Base-by-base conservation (phyloP, 345 rosid species). In the Hypericum androsaemum region DNA sequence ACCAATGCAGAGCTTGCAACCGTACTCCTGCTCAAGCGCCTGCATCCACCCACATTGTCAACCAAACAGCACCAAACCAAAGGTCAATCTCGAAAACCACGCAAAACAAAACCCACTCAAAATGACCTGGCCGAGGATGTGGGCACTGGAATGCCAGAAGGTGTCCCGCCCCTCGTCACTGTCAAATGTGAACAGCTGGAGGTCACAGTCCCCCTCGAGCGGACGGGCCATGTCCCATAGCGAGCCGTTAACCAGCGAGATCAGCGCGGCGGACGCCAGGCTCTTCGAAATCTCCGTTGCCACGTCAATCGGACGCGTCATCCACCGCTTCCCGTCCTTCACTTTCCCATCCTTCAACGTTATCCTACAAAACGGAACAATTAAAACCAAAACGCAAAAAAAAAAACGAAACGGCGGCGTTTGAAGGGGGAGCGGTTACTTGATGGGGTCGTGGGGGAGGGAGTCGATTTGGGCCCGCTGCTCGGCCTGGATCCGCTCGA, bases 131-230 rank as follows among this genome's bases (percentile, higher is more conserved):
- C 99, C 99, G 57, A 94, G 95, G 67, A 94, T 86, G 74, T 94
- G 97, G 14, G 97, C 95, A 44, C 98, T 92, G 7, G 98, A 92
- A 69, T 92, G 98, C 95, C 96, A 92, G 41, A 88, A 89, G 43
- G 98, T 85, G 63, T 92, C 98, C 2, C 95, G 84, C 2, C 97
- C 98, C 67, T 81, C 82, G 7, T 88, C 89, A 1, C 57, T 67
- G 16, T 83, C 95, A 46, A 88, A 92, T 35, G 73, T 74, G 69
- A 78, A 80, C 10, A 94, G 54, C 74, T 86, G 70, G 43, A 94
- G 84, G 58, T 83, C 75, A 54, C 92, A 88, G 40, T 83, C 87
- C 41, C 71, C 75, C 66, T 94, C 99, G 9, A 94, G 62, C 2
- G 95, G 94, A 66, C 97, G 74, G 5, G 36, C 77, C 97, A 92